Evolutionary conservation across 768 basidiomycete genomes (phyloP), one percentile per base, ranked within the genome.

Genomic region (Phylloporus rhodoxanthus): DNA sequence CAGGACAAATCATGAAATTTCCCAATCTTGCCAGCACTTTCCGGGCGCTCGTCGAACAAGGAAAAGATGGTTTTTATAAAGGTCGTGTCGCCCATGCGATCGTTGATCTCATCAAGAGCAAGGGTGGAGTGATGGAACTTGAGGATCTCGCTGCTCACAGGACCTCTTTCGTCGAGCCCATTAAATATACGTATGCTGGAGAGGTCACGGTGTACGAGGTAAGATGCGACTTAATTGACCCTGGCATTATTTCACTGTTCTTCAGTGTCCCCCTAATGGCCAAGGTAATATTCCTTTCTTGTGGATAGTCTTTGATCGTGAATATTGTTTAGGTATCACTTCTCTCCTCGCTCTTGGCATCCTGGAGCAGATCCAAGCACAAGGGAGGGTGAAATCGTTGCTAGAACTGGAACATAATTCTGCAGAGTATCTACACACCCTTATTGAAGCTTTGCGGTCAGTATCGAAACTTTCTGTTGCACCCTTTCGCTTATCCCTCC

Each of bases 171-270:
- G 89, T 97, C 15, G 81, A 92, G 53, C 95, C 96, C 2, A 93
- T 97, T 71, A 84, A 81, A 50, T 95, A 95, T 65, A 91, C 86
- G 2, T 98, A 90, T 58, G 85, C 77, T 17, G 73, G 77, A 8
- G 87, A 92, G 50, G 86, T 97, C 7, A 91, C 92, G 0, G 74
- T 98, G 0, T 91, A 91, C 65, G 95, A 99, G 79, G 92, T 88
- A 57, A 52, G 73, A 21, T n/a, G 7, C 15, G 30, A 9, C 15
- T 21, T 17, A 13, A 9, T 41, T 45, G 38, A 26, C 23, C 28
- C 17, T 39, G 21, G 7, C 39, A 52, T 25, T 15, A 19, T 44
- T 19, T 28, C 5, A 40, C 45, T 53, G 17, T 46, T 34, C 14
- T 39, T 6, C 38, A 91, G 91, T 95, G 92, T 59, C 95, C 94